Conservation (phyloP, 129 eudicot species). For the Lonicera japonica region DNA sequence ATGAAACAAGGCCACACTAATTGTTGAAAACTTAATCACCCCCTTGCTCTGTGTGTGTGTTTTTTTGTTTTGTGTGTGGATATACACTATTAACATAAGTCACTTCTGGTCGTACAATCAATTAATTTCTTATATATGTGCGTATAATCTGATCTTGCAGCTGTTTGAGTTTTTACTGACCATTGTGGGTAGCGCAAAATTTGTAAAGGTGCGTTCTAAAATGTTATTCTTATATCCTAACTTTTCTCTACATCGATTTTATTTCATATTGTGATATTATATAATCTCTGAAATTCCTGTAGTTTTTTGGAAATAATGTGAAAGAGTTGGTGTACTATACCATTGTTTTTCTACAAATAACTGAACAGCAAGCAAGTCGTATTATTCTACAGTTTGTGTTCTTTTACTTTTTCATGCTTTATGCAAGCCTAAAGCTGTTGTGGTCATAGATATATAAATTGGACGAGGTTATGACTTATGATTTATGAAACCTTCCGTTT, state of each 20-base stretch:
- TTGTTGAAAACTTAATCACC: no score
- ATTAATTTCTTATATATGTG: background rate
- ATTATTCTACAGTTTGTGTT: background rate
- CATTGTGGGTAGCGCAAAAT: conserved; percentile 63
- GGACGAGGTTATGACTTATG: background rate
- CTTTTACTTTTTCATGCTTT: background rate
- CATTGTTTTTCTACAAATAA: conserved; percentile 83
- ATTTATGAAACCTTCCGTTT: no score
- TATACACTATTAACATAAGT: background rate
- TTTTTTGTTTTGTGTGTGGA: no score
- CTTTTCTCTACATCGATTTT: conserved; percentile 6
- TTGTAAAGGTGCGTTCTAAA: conserved; percentile 56
- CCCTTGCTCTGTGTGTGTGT: no score
- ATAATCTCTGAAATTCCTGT: background rate
- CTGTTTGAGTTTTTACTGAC: conserved; percentile 77
- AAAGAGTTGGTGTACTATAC: conserved; percentile 83
- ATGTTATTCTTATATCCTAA: background rate
- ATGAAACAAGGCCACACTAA: no score
- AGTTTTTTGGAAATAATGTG: conserved; percentile 72
- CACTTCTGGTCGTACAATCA: background rate
- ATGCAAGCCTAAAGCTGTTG: no score
- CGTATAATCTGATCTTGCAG: conserved; percentile 36
- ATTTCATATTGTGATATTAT: conserved; percentile 2
- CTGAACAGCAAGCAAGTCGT: conserved; percentile 83
- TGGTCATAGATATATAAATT: background rate